Percentiles rank a stretch among this genome's conserved stretches.
Conservation (phyloP, 2,329 filamentous ascomycete genomes). For the Hypoxylon sp. region DNA sequence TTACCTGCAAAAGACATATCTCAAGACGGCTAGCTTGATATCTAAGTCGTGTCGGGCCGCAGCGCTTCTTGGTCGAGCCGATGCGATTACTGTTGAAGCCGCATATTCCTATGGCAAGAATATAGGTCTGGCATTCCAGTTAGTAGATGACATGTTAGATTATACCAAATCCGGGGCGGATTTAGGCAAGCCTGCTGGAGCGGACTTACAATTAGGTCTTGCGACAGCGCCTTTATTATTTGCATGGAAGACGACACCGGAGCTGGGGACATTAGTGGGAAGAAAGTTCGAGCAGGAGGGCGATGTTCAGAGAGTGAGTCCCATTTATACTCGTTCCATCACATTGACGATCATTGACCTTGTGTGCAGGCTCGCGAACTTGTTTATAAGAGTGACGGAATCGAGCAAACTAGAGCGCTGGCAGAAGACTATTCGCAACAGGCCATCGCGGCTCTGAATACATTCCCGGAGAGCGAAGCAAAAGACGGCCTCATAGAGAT, state of each 20-base stretch:
- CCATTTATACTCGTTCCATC: not conserved
- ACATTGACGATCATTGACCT: conserved; percentile 26
- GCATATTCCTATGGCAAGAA: conserved; percentile 96
- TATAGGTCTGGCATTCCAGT: conserved; percentile 92
- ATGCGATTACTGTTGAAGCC: conserved; percentile 86
- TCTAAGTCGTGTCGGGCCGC: conserved; percentile 95
- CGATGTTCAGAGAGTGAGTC: conserved; percentile 84
- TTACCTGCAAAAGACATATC: conserved; percentile 97
- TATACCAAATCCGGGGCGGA: conserved; percentile 90
- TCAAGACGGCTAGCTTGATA: conserved; percentile 96
- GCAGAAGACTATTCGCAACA: conserved; percentile 93
- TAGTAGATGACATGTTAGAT: conserved; percentile 98
- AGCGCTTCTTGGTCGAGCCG: conserved; percentile 84
- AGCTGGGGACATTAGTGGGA: conserved; percentile 89
- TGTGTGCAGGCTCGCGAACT: conserved; percentile 82
- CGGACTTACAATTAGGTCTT: conserved; percentile 91
- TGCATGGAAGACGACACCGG: conserved; percentile 91
- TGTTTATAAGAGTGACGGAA: conserved; percentile 85
- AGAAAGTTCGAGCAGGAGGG: conserved; percentile 89
- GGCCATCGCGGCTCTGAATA: conserved; percentile 85
- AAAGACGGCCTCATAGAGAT: conserved; percentile 93
- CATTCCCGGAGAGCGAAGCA: conserved; percentile 94
- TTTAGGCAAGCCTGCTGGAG: conserved; percentile 93
- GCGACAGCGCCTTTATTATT: conserved; percentile 95
- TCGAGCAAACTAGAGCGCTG: conserved; percentile 91